phyloP scores from a whole-genome alignment of 352 stramenopile species.

The Pythium myriotylum region DNA sequence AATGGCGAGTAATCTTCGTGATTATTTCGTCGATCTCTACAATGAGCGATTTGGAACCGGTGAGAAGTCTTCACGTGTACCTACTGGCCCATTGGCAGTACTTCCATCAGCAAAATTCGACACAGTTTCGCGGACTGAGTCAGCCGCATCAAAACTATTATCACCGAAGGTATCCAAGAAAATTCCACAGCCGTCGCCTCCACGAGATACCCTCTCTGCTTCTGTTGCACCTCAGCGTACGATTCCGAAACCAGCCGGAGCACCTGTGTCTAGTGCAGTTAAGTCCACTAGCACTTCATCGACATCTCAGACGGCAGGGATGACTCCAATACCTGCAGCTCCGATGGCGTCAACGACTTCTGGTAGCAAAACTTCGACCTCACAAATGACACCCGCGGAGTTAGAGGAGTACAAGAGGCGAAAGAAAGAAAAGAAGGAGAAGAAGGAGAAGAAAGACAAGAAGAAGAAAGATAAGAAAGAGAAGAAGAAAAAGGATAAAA shows the following conservation, averaged over 20 bases:
- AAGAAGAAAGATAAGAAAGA: slow-evolving; percentile 66
- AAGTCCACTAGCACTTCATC: too few species aligned
- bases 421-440: slow-evolving; percentile 53
- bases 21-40: slow-evolving; percentile 82
- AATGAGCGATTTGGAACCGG: slow-evolving; percentile 55
- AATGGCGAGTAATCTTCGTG: slow-evolving; percentile 79
- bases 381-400: slow-evolving; percentile 21
- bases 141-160: neutral
- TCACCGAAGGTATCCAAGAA: slow-evolving; percentile 2
- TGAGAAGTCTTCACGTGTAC: slow-evolving; percentile 1
- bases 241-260: too few species aligned
- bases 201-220: too few species aligned
- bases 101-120: slow-evolving; percentile 27
- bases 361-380: slow-evolving; percentile 9
- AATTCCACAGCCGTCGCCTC: neutral
- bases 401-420: slow-evolving; percentile 24
- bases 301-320: neutral
- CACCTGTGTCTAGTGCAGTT: too few species aligned
- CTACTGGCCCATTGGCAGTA: neutral
- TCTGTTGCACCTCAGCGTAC: too few species aligned
- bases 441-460: slow-evolving; percentile 75
- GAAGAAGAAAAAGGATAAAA: slow-evolving; percentile 63
- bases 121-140: neutral
- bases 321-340: neutral
- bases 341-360: neutral